Base-by-base conservation (phyloP, 2,329 filamentous ascomycete genomes). In the Colletotrichum sp. region DNA sequence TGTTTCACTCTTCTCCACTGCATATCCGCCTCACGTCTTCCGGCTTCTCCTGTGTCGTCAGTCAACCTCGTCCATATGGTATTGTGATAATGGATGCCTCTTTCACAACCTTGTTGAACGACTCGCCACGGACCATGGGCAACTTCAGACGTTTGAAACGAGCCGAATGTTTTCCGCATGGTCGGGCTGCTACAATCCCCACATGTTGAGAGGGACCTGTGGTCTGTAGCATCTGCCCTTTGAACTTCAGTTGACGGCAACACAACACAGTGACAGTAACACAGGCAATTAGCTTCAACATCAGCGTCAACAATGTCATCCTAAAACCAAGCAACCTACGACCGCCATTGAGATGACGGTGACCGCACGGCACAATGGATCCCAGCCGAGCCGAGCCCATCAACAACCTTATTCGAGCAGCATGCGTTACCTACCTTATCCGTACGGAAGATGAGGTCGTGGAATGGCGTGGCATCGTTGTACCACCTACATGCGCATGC, bases 401-500 rank as follows among this genome's bases (percentile, higher is more conserved):
- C 63, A 30, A 52, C 69, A 75, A 67, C 63, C 30, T 63, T 73
- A 61, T 67, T 72, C 63, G 32, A n/a, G 38, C 52, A 36, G 63
- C 72, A 28, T 61, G 55, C 69, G 55, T 43, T 24, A 26, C 43
- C 64, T 68, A 67, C 34, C 70, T 30, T 30, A 64, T 58, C 57
- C 73, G 43, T 52, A 64, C n/a, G 43, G 72, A 52, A 38, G 32
- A 61, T 30, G 48, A 18, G 18, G 68, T 69, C 16, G 26, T 63
- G 34, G 30, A 38, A 57, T 52, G 60, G 43, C 58, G 26, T 63
- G 57, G 15, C 63, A 67, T 67, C 38, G 32, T 64, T 64, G 69
- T 75, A 68, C 64, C 63, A 72, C 63, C 32, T 63, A 72, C 73
- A 67, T 55, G 57, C 15, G 63, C 55, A 72, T 75, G 68, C 68